phyloP scores from a whole-genome alignment of 2,329 filamentous ascomycete species.

The Fusarium sp. region DNA sequence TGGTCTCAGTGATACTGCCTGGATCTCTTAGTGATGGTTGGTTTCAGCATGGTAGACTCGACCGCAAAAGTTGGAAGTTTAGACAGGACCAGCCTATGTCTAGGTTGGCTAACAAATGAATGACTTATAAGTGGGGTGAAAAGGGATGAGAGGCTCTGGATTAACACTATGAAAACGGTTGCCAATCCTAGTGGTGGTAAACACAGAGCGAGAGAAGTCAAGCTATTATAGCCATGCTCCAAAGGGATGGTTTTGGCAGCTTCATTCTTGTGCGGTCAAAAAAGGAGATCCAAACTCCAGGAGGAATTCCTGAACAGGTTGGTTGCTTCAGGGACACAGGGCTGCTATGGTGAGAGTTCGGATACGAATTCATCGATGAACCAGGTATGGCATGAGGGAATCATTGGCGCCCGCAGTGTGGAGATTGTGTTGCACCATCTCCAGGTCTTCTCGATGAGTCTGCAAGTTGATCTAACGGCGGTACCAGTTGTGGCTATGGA shows the following conservation, averaged over 20 bases:
- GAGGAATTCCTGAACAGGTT: no score
- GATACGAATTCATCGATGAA: no score
- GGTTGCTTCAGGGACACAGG: no score
- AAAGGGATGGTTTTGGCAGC: not conserved
- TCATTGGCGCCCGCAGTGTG: no score
- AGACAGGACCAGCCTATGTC: slow-evolving; percentile 1
- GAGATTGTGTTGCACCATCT: no score
- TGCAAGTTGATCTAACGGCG: no score
- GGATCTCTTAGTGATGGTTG: not conserved
- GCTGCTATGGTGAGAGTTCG: no score
- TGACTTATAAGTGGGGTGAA: slow-evolving; percentile 18
- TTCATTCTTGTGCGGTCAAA: no score
- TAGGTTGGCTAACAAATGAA: slow-evolving; percentile 19
- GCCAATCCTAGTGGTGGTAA: slow-evolving; percentile 18
- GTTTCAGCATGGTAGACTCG: not conserved
- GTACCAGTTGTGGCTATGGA: no score
- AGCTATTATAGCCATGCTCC: slow-evolving; percentile 10
- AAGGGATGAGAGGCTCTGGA: slow-evolving; percentile 31
- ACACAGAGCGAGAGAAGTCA: slow-evolving; percentile 17
- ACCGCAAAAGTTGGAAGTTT: not conserved
- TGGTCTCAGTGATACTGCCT: not conserved
- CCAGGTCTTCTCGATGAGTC: no score
- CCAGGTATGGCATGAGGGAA: no score
- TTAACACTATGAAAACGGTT: not conserved
- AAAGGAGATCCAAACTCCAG: no score